Evolutionary conservation across 305 asterid species (phyloP), one percentile per base, ranked within the genome.

Genomic region (Rubia peregrina): DNA sequence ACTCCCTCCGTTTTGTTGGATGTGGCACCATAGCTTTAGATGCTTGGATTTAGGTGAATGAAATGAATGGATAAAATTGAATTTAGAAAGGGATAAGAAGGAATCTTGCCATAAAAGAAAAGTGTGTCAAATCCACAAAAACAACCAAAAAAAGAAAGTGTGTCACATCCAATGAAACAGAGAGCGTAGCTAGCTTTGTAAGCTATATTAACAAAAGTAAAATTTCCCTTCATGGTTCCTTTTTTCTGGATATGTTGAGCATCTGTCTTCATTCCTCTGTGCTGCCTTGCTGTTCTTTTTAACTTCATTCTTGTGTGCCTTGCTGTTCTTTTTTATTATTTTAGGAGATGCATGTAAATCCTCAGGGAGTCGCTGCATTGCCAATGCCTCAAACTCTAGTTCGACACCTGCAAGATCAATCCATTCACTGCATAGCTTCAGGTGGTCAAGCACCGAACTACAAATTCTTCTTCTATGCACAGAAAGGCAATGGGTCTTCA

Each of bases 381-480:
- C 72, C 85, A 4, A 86, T 83, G 59, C 90, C 98, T 56, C 95
- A 86, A 82, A 87, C 83, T 30, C 94, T 93, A 38, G 78, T 88
- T 49, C 88, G 80, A 55, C 96, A 93, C 82, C 90, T 95, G 95
- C 97, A 92, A 81, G 80, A 81, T 70, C 86, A 90, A 72, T 86
- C 86, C 24, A 85, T 95, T 76, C 86, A 85, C 83, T 95, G 99
- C 87, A 84, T 95, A 71, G 99, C 98, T 56, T 95, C 98, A 9
- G 98, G 98, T 51, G 96, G 98, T 65, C 99, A 92, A 74, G 86
- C 98, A 17, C 99, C 99, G 0, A 90, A 92, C 76, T 91, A 88
- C 33, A 95, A 95, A 89, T 95, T 90, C 89, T 95, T 95, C 84
- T 90, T 95, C 90, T 84, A 86, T 16, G 96, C 96, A 33, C 97